phyloP scores from a whole-genome alignment of 2,329 filamentous ascomycete genomes.

The Calonectria honghensis region DNA sequence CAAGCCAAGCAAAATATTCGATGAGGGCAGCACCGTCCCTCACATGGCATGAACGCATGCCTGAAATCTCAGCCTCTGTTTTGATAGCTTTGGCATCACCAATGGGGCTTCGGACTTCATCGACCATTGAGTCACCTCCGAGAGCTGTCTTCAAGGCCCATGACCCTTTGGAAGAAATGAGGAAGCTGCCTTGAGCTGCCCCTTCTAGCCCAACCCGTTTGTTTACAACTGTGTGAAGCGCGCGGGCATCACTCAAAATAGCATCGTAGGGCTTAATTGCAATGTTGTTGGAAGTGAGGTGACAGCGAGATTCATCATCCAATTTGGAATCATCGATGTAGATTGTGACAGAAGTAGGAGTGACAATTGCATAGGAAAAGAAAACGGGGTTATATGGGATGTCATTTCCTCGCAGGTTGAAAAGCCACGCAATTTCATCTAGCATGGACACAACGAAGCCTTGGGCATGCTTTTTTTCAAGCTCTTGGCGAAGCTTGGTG shows the following conservation, averaged over 20 bases:
- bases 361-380: slow-evolving; percentile 95
- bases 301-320: slow-evolving; percentile 78
- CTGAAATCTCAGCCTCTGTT: slow-evolving; percentile 90
- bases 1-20: slow-evolving; percentile 97
- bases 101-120: slow-evolving; percentile 90
- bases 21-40: slow-evolving; percentile 93
- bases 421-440: slow-evolving; percentile 98
- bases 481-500: slow-evolving; percentile 88
- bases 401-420: slow-evolving; percentile 95
- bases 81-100: slow-evolving; percentile 96
- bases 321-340: slow-evolving; percentile 91
- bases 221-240: slow-evolving; percentile 68
- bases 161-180: slow-evolving; percentile 91
- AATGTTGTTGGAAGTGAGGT: slow-evolving; percentile 82
- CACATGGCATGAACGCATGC: slow-evolving; percentile 95
- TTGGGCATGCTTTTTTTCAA: slow-evolving; percentile 90
- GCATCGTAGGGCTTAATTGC: slow-evolving; percentile 86
- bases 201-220: slow-evolving; percentile 59
- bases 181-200: slow-evolving; percentile 76
- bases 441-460: slow-evolving; percentile 96
- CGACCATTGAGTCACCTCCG: slow-evolving; percentile 89
- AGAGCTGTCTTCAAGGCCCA: slow-evolving; percentile 93
- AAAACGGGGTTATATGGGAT: slow-evolving; percentile 99
- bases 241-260: slow-evolving; percentile 86
- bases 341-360: slow-evolving; percentile 83